phyloP scores from a whole-genome alignment of 345 rosid species.

The Psidium friedrichsthalianum region DNA sequence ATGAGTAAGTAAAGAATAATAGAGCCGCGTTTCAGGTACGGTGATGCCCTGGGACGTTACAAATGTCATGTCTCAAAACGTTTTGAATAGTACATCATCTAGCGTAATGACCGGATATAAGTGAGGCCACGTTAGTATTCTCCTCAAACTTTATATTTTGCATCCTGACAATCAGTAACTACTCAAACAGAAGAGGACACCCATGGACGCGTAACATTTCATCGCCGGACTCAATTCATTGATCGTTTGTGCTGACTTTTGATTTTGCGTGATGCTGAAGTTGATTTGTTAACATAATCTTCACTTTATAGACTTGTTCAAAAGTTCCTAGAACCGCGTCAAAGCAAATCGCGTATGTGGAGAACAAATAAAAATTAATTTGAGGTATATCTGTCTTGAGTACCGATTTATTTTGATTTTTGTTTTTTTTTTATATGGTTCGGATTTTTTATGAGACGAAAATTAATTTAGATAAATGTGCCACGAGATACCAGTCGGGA shows the following conservation, averaged over 20 bases:
- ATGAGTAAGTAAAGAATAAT: no score
- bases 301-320: background rate
- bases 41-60: no score
- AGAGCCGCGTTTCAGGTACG: no score
- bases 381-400: background rate
- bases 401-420: background rate
- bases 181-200: background rate
- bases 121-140: background rate
- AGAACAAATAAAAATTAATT: background rate
- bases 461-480: background rate
- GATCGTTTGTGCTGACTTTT: background rate
- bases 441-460: background rate
- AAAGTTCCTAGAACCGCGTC: background rate
- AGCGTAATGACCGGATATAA: background rate
- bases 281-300: background rate
- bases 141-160: background rate
- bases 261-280: background rate
- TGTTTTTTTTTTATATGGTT: background rate
- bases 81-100: background rate
- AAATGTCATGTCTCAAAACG: background rate
- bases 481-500: background rate
- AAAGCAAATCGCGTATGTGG: background rate
- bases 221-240: background rate
- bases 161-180: background rate
- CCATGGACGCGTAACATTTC: background rate